Evolutionary conservation across 495 filamentous ascomycete genomes (phyloP).

Genomic region (Podospora comata): DNA sequence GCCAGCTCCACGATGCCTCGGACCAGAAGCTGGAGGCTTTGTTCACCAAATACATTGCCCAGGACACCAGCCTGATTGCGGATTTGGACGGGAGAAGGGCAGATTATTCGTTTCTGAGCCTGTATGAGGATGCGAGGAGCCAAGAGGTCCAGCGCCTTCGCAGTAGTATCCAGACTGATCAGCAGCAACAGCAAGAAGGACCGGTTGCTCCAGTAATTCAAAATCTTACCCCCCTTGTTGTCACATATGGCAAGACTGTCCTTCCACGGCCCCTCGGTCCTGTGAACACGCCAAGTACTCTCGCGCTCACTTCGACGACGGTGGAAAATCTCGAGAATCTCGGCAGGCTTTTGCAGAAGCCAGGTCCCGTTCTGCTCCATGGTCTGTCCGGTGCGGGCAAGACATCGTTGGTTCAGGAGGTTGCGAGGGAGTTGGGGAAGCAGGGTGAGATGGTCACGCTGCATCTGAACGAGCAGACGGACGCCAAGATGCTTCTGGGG

Average conservation of each 20-base stretch:
- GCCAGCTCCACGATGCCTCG: conserved; percentile 72
- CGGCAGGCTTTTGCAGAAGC: conserved; percentile 58
- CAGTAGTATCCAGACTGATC: conserved; percentile 34
- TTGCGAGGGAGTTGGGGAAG: conserved; percentile 72
- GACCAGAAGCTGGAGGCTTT: conserved; percentile 73
- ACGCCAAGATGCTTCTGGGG: conserved; percentile 91
- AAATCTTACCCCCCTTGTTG: conserved; percentile 42
- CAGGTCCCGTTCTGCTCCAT: conserved; percentile 72
- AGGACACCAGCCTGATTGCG: conserved; percentile 57
- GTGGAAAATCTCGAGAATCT: conserved; percentile 64
- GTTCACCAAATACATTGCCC: conserved; percentile 58
- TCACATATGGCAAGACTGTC: conserved; percentile 57
- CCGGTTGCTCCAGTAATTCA: conserved; percentile 20
- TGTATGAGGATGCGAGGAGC: conserved; percentile 68
- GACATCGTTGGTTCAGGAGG: conserved; percentile 77
- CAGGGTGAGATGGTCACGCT: conserved; percentile 78
- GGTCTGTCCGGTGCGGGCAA: conserved; percentile 89
- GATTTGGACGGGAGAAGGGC: conserved; percentile 72
- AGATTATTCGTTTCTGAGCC: conserved; percentile 78
- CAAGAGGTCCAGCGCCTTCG: conserved; percentile 40
- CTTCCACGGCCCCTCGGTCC: conserved; percentile 61
- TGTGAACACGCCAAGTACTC: conserved; percentile 46
- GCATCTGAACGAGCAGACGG: conserved; percentile 94
- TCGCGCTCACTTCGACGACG: conserved; percentile 73
- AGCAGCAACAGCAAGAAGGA: conserved; percentile 7